Evolutionary conservation across 139 green algal genomes (phyloP).

Genomic region (Bryopsis sp.): DNA sequence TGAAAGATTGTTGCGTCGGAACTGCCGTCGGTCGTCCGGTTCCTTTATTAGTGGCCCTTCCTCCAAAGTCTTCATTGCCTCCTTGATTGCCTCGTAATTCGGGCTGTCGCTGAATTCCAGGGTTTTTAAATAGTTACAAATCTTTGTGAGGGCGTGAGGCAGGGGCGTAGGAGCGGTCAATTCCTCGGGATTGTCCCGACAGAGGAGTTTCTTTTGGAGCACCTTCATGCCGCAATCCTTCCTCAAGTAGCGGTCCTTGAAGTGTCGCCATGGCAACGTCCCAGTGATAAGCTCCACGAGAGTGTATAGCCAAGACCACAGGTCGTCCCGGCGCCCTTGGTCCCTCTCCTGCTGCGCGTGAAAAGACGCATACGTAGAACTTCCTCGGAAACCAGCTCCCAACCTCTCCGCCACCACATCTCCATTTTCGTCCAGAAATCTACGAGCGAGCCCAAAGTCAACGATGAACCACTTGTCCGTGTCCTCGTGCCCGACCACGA

Average conservation of each 20-base stretch:
- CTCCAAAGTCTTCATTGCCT: slow-evolving; percentile 12
- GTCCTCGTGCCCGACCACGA: slow-evolving; percentile 36
- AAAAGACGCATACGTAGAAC: slow-evolving; percentile 66
- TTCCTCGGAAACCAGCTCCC: slow-evolving; percentile 62
- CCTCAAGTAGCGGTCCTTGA: neutral
- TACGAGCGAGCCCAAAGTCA: slow-evolving; percentile 65
- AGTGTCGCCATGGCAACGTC: slow-evolving; percentile 34
- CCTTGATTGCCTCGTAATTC: slow-evolving; percentile 21
- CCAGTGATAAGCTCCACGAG: slow-evolving; percentile 66
- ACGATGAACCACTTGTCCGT: slow-evolving; percentile 46
- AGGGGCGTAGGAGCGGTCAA: neutral
- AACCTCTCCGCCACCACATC: slow-evolving; percentile 35
- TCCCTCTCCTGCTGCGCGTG: slow-evolving; percentile 48
- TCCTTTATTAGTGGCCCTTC: no score
- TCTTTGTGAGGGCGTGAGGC: slow-evolving; percentile 2
- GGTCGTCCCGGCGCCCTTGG: slow-evolving; percentile 69
- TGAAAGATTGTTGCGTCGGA: no score
- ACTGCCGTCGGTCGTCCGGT: no score
- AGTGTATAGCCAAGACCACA: slow-evolving; percentile 85
- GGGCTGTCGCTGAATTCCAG: slow-evolving; percentile 23
- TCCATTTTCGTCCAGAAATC: slow-evolving; percentile 42
- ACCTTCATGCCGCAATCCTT: slow-evolving; percentile 1
- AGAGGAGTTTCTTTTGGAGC: slow-evolving; percentile 2
- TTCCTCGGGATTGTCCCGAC: neutral
- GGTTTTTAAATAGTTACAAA: slow-evolving; percentile 22